Conservation (phyloP, 1,284 basidiomycete species). For the Microbotryum violaceum region DNA sequence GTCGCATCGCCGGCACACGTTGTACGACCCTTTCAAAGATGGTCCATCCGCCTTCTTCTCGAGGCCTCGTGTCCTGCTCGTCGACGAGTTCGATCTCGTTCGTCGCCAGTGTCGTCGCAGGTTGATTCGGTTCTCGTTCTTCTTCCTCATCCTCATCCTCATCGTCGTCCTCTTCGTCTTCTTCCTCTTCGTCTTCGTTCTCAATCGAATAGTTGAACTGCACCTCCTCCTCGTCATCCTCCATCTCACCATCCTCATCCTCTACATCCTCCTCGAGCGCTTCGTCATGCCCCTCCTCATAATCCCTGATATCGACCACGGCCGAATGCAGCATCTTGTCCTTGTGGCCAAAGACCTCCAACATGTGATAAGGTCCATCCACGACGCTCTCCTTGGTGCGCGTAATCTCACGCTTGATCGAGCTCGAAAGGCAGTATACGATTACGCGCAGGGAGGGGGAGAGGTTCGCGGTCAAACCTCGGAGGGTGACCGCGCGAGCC, state of each 20-base stretch:
- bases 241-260: not conserved
- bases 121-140: not conserved
- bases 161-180: conserved; percentile 5
- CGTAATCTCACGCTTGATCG: not conserved
- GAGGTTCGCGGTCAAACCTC: conserved; percentile 2
- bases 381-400: conserved; percentile 5
- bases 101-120: not conserved
- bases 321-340: not conserved
- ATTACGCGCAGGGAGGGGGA: conserved; percentile 1
- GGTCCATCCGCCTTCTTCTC: no score
- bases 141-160: not conserved
- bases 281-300: not conserved
- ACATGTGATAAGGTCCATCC: not conserved
- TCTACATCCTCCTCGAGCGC: not conserved
- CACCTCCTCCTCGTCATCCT: not conserved
- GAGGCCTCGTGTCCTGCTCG: no score
- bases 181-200: conserved; percentile 8
- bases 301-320: not conserved
- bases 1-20: no score
- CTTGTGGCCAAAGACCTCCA: conserved; percentile 5
- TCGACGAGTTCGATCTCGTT: not conserved
- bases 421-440: conserved; percentile 3
- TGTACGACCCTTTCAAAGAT: no score
- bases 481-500: no score
- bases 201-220: conserved; percentile 10